Base-by-base conservation (phyloP, 805 yeast genomes). In the Lipomyces chichibuensis region DNA sequence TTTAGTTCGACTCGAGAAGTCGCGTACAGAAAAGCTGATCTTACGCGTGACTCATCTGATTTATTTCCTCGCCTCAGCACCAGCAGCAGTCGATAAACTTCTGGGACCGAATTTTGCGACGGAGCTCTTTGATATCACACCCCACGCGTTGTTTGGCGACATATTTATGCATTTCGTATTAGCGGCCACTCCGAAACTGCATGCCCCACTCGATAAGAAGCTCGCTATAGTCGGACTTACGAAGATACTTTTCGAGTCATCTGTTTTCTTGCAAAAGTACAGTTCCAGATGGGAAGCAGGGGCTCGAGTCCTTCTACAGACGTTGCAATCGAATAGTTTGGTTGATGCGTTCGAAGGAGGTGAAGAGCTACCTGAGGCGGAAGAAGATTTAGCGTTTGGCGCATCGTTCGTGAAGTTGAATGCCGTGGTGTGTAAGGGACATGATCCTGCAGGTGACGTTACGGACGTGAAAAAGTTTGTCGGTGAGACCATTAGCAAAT, bases 21-120 rank as follows among this genome's bases (percentile, higher is more conserved):
- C 92, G 0, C 85, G 90, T 75, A 92, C 97, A 2, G 97, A 92
- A 64, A 89, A 88, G 76, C 94, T 84, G 76, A 86, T 90, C 33
- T 86, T 89, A 71, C 84, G 88, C 73, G 84, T 94, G 67, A 84
- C 89, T 20, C 80, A 88, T 1, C 90, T 93, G 73, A 74, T 90
- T 11, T 83, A 84, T 71, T 79, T 84, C 58, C 69, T 88, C 17
- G 49, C 49, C 20, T 78, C 89, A 6, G 83, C 88, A 20, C 72
- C 71, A 39, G 53, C 72, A 37, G 75, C 77, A 43, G 77, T 81
- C 7, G 58, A 57, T 33, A 62, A 64, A 46, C 79, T 79, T 0
- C 72, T 81, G 59, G 81, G 83, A 59, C 80, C 85, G 9, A 82
- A 79, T 51, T 92, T 91, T 78, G 83, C 85, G 8, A 80, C 89